Evolutionary conservation across 176 grass and related monocot species (phyloP).

Genomic region (Pontederia paniculata): DNA sequence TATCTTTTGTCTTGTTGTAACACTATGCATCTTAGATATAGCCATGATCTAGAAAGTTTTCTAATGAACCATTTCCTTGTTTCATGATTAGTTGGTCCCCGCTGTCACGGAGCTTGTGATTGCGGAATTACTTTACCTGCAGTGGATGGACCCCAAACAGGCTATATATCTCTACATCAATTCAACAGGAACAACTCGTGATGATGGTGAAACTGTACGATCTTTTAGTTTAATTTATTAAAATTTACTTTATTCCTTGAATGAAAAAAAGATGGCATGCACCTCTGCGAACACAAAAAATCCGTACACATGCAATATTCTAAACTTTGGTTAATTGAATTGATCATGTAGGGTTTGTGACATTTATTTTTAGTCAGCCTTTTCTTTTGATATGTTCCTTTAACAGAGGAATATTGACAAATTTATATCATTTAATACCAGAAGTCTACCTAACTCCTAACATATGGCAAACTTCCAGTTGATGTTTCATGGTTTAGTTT

Average conservation of each 20-base stretch:
- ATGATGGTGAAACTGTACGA: constrained; percentile 90
- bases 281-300: no score
- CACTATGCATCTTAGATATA: neutral
- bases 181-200: constrained; percentile 73
- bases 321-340: neutral
- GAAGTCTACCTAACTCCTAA: no score
- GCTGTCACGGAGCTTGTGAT: constrained; percentile 76
- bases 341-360: no score
- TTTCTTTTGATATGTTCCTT: no score
- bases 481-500: no score
- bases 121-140: constrained; percentile 81
- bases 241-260: neutral
- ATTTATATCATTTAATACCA: no score
- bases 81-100: constrained; percentile 55
- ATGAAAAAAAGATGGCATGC: neutral
- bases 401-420: no score
- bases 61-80: constrained; percentile 3
- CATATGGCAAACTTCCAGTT: no score
- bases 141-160: constrained; percentile 74
- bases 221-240: constrained; percentile 15
- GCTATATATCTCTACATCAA: constrained; percentile 88
- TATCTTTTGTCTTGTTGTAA: neutral
- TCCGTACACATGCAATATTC: no score
- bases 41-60: neutral
- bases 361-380: no score